Conservation (phyloP, 2,329 filamentous ascomycete species). For the Fusarium euwallaceae region DNA sequence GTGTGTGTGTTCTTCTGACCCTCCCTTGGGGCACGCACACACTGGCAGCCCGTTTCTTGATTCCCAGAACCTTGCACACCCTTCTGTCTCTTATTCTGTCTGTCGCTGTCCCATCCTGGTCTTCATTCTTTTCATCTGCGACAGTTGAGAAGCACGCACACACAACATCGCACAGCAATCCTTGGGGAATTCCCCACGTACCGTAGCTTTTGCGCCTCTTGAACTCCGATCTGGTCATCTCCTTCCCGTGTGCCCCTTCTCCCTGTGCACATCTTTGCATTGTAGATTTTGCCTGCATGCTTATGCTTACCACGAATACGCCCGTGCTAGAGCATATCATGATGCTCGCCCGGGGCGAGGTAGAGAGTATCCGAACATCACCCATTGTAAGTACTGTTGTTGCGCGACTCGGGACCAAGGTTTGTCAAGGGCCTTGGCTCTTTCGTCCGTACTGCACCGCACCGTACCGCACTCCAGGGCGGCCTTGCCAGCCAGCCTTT, state of each 20-base stretch:
- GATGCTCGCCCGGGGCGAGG: slow-evolving; percentile 9
- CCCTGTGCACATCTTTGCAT: slow-evolving; percentile 22
- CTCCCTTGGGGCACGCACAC: slow-evolving; percentile 14
- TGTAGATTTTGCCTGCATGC: slow-evolving; percentile 8
- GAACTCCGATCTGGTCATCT: slow-evolving; percentile 15
- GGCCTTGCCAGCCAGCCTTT: neutral
- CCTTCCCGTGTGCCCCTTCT: slow-evolving; percentile 19
- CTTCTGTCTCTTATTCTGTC: slow-evolving; percentile 16
- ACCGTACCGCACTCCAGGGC: neutral
- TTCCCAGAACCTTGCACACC: slow-evolving; percentile 34
- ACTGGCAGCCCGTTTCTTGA: slow-evolving; percentile 15
- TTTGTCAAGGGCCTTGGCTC: slow-evolving; percentile 32
- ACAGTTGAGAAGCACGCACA: slow-evolving; percentile 16
- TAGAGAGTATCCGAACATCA: slow-evolving; percentile 4
- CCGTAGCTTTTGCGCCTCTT: slow-evolving; percentile 19
- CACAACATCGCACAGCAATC: slow-evolving; percentile 13
- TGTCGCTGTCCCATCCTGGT: slow-evolving; percentile 24
- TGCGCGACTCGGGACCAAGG: slow-evolving; percentile 25
- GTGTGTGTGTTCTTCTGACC: slow-evolving; percentile 41
- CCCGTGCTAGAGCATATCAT: neutral
- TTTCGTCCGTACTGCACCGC: slow-evolving; percentile 6
- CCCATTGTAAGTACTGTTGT: neutral
- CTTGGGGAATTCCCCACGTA: slow-evolving; percentile 35
- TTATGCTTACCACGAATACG: slow-evolving; percentile 23
- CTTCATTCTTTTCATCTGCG: slow-evolving; percentile 35